phyloP scores from a whole-genome alignment of 73 alveolate species.

The Blepharisma japonicum region DNA sequence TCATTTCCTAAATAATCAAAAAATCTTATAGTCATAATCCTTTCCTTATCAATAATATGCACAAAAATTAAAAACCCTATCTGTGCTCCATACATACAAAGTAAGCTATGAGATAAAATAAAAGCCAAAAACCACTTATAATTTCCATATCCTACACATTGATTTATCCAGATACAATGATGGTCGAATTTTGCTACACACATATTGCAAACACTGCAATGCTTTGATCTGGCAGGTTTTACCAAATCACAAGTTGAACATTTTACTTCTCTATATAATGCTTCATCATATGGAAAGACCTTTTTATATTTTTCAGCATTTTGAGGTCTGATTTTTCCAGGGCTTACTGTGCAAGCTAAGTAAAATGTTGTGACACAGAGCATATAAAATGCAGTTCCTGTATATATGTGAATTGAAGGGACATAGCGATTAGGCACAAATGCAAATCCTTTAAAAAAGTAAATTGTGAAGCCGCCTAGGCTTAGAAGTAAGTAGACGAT shows the following conservation, averaged over 20 bases:
- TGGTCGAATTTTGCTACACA: conserved; percentile 69
- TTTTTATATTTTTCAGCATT: background rate
- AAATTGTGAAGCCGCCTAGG: conserved; percentile 25
- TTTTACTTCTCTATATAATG: background rate
- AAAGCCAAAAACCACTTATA: conserved; percentile 14
- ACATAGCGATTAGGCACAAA: background rate
- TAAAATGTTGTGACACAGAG: background rate
- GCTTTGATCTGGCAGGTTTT: conserved; percentile 50
- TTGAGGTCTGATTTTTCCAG: background rate
- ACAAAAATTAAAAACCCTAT: background rate
- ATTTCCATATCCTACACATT: conserved; percentile 57
- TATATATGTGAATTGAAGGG: conserved; percentile 10
- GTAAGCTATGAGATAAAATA: conserved; percentile 2
- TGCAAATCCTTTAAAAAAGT: conserved; percentile 24
- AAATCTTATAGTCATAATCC: background rate
- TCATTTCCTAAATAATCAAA: conserved; percentile 14
- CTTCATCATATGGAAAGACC: conserved; percentile 15
- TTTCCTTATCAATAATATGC: conserved; percentile 3
- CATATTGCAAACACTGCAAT: conserved; percentile 59
- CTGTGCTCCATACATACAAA: conserved; percentile 30
- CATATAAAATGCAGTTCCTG: conserved; percentile 11
- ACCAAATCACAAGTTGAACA: conserved; percentile 6
- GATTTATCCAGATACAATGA: conserved; percentile 74
- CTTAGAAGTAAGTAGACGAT: conserved; percentile 1
- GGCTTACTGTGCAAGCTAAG: background rate